Evolutionary conservation across 441 rosid species (phyloP).

Genomic region (Arabidopsis lyrata): DNA sequence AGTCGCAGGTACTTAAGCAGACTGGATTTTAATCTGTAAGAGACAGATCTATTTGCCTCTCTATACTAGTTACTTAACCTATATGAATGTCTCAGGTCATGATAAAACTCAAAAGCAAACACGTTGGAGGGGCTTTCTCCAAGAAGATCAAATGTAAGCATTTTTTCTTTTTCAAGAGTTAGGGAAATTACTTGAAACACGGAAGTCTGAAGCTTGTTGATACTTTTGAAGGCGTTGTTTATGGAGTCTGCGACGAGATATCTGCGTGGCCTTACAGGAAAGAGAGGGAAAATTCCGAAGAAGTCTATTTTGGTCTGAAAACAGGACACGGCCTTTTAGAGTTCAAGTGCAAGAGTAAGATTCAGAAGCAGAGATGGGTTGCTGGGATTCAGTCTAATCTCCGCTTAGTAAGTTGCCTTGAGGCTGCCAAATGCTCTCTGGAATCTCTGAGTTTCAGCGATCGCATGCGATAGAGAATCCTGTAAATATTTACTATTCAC

Average conservation of each 20-base stretch:
- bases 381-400: conserved; percentile 73
- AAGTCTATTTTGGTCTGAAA: conserved; percentile 80
- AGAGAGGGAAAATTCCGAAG: conserved; percentile 74
- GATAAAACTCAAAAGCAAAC: conserved; percentile 85
- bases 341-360: conserved; percentile 82
- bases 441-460: conserved; percentile 53
- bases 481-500: conserved; percentile 25
- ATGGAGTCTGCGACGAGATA: conserved; percentile 80
- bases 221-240: conserved; percentile 62
- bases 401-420: conserved; percentile 53
- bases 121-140: conserved; percentile 92
- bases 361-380: conserved; percentile 89
- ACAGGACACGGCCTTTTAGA: conserved; percentile 90
- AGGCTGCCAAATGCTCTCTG: conserved; percentile 55
- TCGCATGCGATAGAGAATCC: conserved; percentile 26
- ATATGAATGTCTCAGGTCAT: conserved; percentile 56
- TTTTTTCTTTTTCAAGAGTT: conserved; percentile 13
- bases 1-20: conserved; percentile 66
- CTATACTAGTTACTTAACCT: conserved; percentile 9
- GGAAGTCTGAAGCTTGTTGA: conserved; percentile 16
- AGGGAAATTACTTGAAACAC: conserved; percentile 22
- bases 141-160: conserved; percentile 84
- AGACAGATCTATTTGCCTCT: neutral
- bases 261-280: conserved; percentile 85
- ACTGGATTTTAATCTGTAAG: neutral